Evolutionary conservation across 139 green algal genomes (phyloP).

Genomic region (Gonium pectorale): DNA sequence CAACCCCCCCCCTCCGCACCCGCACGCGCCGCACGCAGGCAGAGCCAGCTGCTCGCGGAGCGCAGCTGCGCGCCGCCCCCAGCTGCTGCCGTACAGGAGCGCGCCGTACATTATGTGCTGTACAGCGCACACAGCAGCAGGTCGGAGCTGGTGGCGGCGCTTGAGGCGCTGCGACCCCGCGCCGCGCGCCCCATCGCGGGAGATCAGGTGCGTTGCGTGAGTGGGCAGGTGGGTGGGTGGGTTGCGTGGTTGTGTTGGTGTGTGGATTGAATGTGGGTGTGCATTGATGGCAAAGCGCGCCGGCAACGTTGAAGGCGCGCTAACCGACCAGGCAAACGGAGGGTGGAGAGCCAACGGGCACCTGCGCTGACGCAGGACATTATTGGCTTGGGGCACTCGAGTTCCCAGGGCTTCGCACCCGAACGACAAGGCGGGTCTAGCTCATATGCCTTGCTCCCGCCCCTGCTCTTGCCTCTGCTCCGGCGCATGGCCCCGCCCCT

Average conservation of each 20-base stretch:
- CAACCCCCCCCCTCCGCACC: background rate
- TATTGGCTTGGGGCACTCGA: too few species aligned
- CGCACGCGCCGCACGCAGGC: background rate
- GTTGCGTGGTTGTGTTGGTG: background rate
- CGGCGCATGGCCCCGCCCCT: too few species aligned
- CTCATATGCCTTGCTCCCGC: too few species aligned
- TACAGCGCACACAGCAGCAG: slow-evolving; percentile 15
- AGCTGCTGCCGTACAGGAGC: background rate
- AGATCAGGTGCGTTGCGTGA: background rate
- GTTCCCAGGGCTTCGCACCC: too few species aligned
- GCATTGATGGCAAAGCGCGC: too few species aligned
- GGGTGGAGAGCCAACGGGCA: too few species aligned
- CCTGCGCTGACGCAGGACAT: too few species aligned
- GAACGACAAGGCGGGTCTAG: too few species aligned
- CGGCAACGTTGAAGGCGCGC: too few species aligned
- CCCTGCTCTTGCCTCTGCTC: too few species aligned
- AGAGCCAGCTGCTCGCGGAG: background rate
- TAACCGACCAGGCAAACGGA: too few species aligned
- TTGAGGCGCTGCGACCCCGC: slow-evolving; percentile 13
- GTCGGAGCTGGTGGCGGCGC: slow-evolving; percentile 25
- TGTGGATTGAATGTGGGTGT: too few species aligned
- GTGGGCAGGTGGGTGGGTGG: background rate
- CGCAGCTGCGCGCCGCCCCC: background rate
- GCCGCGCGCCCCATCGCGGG: background rate
- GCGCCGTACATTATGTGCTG: slow-evolving; percentile 21